phyloP scores from a whole-genome alignment of 2,329 filamentous ascomycete genomes.

The Paraconiothyrium brasiliense region DNA sequence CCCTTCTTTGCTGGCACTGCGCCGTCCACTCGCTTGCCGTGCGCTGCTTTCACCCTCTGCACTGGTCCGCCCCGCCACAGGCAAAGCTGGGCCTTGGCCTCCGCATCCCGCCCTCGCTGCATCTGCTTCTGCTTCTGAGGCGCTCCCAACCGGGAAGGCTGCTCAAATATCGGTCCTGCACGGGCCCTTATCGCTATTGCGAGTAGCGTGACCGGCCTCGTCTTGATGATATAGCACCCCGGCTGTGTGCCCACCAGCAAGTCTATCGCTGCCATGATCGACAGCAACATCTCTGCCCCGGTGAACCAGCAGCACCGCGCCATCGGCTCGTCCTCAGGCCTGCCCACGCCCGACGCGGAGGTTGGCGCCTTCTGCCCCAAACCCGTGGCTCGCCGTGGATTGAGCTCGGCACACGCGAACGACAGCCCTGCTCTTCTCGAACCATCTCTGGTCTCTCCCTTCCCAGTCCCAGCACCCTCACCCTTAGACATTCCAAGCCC shows the following conservation, averaged over 20 bases:
- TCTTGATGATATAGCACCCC: slow-evolving; percentile 14
- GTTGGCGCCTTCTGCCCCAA: slow-evolving; percentile 20
- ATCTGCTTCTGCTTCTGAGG: not conserved
- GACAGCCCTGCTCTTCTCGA: slow-evolving; percentile 36
- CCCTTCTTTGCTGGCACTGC: not conserved
- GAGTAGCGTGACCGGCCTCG: slow-evolving; percentile 13
- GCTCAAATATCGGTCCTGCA: not conserved
- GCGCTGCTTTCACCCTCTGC: slow-evolving; percentile 14
- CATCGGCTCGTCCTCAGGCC: slow-evolving; percentile 12
- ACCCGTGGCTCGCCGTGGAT: slow-evolving; percentile 18
- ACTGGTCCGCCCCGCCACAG: slow-evolving; percentile 18
- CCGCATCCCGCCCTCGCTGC: slow-evolving; percentile 16
- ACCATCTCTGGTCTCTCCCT: slow-evolving; percentile 38
- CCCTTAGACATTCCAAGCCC: slow-evolving; percentile 37
- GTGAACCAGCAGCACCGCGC: slow-evolving; percentile 17
- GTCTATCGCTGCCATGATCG: slow-evolving; percentile 19
- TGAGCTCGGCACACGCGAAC: slow-evolving; percentile 18
- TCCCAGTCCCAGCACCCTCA: slow-evolving; percentile 39
- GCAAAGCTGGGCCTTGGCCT: slow-evolving; percentile 6
- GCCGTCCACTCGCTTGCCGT: slow-evolving; percentile 10
- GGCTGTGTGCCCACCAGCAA: not conserved
- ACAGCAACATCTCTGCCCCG: slow-evolving; percentile 11
- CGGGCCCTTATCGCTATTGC: slow-evolving; percentile 4
- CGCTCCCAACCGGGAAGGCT: not conserved
- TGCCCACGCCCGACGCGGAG: slow-evolving; percentile 25